Conservation (phyloP, 345 rosid genomes). For the Gossypium mustelinum region DNA sequence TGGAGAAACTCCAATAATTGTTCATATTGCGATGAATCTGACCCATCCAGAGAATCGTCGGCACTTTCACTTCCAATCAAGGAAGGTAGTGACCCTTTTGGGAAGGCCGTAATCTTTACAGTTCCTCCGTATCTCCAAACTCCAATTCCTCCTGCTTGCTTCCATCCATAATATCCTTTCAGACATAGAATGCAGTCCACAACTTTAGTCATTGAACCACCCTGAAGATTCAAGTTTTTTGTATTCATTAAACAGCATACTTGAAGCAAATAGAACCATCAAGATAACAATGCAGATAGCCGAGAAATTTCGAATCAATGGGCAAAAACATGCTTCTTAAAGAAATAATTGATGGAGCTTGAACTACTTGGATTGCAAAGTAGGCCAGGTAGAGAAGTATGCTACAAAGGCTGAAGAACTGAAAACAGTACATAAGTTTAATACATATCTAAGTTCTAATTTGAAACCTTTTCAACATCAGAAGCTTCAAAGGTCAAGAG, state of each 20-base stretch:
- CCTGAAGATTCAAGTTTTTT: slow-evolving; percentile 36
- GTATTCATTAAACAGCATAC: not conserved
- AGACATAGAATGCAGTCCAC: slow-evolving; percentile 97
- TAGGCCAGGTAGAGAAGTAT: not conserved
- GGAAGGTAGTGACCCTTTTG: slow-evolving; percentile 56
- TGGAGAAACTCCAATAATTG: slow-evolving; percentile 85
- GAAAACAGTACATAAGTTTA: not conserved
- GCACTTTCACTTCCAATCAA: slow-evolving; percentile 68
- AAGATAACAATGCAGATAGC: not conserved
- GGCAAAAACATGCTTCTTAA: not conserved
- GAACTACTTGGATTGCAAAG: not conserved
- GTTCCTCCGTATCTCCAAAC: slow-evolving; percentile 97
- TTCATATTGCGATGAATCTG: slow-evolving; percentile 84
- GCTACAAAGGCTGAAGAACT: not conserved
- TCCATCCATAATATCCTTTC: slow-evolving; percentile 96
- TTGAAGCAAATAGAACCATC: not conserved
- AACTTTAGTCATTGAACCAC: slow-evolving; percentile 88
- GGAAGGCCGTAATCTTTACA: slow-evolving; percentile 77
- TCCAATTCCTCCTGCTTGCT: slow-evolving; percentile 86
- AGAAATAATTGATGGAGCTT: not conserved
- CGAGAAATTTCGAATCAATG: not conserved
- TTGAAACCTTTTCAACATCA: slow-evolving; percentile 75
- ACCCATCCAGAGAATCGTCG: slow-evolving; percentile 78
- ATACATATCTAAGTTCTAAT: not conserved
- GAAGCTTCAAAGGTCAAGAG: slow-evolving; percentile 95